Conservation (phyloP, 108 stramenopile species). For the Nannochloropsis gaditana region DNA sequence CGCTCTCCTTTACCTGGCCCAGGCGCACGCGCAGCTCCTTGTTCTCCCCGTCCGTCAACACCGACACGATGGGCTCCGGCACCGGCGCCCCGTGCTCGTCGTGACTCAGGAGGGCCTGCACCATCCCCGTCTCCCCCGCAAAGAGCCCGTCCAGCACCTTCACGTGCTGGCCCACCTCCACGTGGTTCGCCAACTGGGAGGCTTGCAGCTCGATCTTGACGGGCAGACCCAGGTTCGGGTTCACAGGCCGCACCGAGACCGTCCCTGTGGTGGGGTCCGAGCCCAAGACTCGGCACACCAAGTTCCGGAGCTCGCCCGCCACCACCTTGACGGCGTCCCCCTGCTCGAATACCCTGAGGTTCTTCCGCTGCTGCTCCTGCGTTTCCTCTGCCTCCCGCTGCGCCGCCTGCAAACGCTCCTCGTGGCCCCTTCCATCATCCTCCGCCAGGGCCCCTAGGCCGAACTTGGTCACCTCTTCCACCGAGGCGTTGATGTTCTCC, state of each 20-base stretch:
- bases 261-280: constrained; percentile 81
- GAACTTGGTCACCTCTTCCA: not conserved
- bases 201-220: constrained; percentile 64
- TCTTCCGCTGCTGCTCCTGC: constrained; percentile 78
- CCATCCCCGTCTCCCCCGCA: constrained; percentile 83
- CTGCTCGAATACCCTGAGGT: constrained; percentile 67
- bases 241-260: constrained; percentile 69
- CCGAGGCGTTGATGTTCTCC: not conserved
- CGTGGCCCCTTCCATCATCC: not conserved
- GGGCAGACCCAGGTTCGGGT: not conserved
- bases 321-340: constrained; percentile 52
- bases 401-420: constrained; percentile 56
- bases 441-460: not conserved
- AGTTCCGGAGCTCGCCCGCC: not conserved
- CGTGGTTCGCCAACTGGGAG: constrained; percentile 75
- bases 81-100: not conserved
- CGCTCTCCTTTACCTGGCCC: not conserved
- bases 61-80: not conserved
- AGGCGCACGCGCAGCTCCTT: not conserved
- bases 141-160: constrained; percentile 87
- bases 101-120: constrained; percentile 35
- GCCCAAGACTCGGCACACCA: not conserved
- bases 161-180: constrained; percentile 84
- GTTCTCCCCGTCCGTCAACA: not conserved
- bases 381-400: constrained; percentile 67